Evolutionary conservation across 768 basidiomycete genomes (phyloP).

Genomic region (Xerocomellus amylosporus): DNA sequence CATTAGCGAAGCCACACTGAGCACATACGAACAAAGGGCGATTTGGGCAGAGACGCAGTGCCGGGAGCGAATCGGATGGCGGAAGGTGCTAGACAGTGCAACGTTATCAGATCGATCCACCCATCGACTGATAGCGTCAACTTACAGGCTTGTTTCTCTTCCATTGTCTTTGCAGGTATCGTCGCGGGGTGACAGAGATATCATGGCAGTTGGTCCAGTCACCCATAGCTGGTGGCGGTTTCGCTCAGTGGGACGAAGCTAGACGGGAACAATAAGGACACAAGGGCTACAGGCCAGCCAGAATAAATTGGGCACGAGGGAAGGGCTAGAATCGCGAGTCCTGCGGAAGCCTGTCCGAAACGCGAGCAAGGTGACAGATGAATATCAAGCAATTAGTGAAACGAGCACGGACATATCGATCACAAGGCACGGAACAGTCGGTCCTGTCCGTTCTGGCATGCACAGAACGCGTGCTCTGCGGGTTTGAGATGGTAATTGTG

Average conservation of each 20-base stretch:
- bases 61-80: constrained; percentile 46
- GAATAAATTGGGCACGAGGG: constrained; percentile 33
- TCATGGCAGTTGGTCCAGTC: constrained; percentile 17
- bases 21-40: constrained; percentile 47
- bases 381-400: constrained; percentile 10
- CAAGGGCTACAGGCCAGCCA: constrained; percentile 2
- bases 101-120: constrained; percentile 17
- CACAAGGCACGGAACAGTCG: constrained; percentile 19
- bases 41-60: constrained; percentile 40
- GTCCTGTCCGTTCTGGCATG: constrained; percentile 25
- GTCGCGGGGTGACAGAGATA: constrained; percentile 24
- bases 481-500: constrained; percentile 6
- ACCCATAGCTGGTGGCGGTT: constrained; percentile 10
- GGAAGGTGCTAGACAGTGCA: constrained; percentile 37
- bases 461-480: constrained; percentile 23
- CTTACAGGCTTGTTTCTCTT: constrained; percentile 41
- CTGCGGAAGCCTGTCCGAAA: constrained; percentile 28
- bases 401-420: constrained; percentile 20
- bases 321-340: constrained; percentile 22
- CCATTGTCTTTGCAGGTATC: constrained; percentile 42
- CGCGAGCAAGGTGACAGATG: constrained; percentile 21
- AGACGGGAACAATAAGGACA: constrained; percentile 6
- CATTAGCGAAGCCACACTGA: constrained; percentile 46
- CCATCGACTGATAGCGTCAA: constrained; percentile 1
- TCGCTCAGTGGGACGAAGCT: constrained; percentile 1